phyloP scores from a whole-genome alignment of 805 yeast species.

The Candida xiaguanensis region DNA sequence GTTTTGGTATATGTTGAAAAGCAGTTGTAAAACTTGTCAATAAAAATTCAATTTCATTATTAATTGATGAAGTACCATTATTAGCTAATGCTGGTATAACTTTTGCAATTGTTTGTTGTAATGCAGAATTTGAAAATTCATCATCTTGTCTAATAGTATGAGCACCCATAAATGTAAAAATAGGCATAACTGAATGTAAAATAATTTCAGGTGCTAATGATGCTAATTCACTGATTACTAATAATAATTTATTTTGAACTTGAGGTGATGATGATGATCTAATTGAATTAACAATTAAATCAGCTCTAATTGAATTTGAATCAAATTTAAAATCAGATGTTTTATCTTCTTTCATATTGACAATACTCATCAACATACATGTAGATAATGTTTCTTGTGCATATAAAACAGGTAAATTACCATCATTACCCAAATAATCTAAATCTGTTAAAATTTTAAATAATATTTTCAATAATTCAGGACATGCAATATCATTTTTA shows the following conservation, averaged over 20 bases:
- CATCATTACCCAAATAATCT: conserved; percentile 85
- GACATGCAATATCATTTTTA: conserved; percentile 28
- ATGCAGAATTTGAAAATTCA: conserved; percentile 87
- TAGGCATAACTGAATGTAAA: conserved; percentile 97
- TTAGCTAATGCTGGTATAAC: conserved; percentile 82
- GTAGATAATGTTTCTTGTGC: conserved; percentile 88
- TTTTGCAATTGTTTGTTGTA: conserved; percentile 83
- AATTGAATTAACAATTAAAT: conserved; percentile 84
- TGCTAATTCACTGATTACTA: conserved; percentile 86
- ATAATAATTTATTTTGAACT: conserved; percentile 81
- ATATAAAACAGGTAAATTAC: conserved; percentile 84
- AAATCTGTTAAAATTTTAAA: conserved; percentile 68
- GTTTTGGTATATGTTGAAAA: conserved; percentile 92
- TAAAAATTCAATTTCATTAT: conserved; percentile 73
- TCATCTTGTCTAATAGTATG: conserved; percentile 96
- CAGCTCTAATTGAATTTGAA: conserved; percentile 74
- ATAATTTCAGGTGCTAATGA: conserved; percentile 86
- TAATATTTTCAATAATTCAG: conserved; percentile 47
- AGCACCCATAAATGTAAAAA: conserved; percentile 98
- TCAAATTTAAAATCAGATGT: conserved; percentile 40
- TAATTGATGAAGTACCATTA: conserved; percentile 41
- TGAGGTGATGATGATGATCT: conserved; percentile 89
- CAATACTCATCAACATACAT: conserved; percentile 72
- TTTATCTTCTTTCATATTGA: conserved; percentile 41
- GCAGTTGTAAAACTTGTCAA: conserved; percentile 91